Percentiles rank a stretch among this genome's conserved stretches.
Conservation (phyloP, 2,329 filamentous ascomycete genomes). For the Fonsecaea erecta region DNA sequence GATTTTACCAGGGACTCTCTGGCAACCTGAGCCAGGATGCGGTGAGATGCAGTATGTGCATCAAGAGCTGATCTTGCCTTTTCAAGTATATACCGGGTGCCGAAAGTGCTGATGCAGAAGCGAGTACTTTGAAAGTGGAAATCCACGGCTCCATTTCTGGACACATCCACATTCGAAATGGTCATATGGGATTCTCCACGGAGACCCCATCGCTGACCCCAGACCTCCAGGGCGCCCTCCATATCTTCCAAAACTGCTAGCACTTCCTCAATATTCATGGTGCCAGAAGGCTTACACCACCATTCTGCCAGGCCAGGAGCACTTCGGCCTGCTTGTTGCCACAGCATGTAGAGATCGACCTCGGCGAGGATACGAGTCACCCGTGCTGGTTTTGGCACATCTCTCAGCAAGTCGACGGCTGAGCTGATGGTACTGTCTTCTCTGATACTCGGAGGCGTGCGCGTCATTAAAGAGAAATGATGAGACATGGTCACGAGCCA, state of each 20-base stretch:
- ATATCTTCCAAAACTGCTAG: slow-evolving; percentile 13
- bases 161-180: slow-evolving; percentile 18
- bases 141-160: slow-evolving; percentile 15
- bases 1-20: slow-evolving; percentile 21
- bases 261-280: slow-evolving; percentile 2
- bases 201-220: slow-evolving; percentile 20
- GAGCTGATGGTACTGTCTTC: slow-evolving; percentile 18
- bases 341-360: slow-evolving; percentile 22
- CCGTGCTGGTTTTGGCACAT: slow-evolving; percentile 11
- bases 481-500: slow-evolving; percentile 24
- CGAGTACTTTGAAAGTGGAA: slow-evolving; percentile 19
- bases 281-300: slow-evolving; percentile 21
- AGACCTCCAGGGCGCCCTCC: slow-evolving; percentile 15
- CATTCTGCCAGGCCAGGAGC: slow-evolving; percentile 20
- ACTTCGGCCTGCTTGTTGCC: slow-evolving; percentile 19
- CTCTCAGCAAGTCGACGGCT: slow-evolving; percentile 15
- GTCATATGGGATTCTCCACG: slow-evolving; percentile 18
- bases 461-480: slow-evolving; percentile 25
- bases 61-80: slow-evolving; percentile 8
- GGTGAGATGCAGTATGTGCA: background rate
- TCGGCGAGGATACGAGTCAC: slow-evolving; percentile 22
- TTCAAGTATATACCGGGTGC: slow-evolving; percentile 12
- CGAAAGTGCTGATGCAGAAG: slow-evolving; percentile 20
- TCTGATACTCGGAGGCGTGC: slow-evolving; percentile 15
- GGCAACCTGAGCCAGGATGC: background rate